Percentiles rank a stretch among this genome's conserved stretches.
phyloP scores from a whole-genome alignment of 805 yeast genomes.

The Metschnikowia bowlesiae region DNA sequence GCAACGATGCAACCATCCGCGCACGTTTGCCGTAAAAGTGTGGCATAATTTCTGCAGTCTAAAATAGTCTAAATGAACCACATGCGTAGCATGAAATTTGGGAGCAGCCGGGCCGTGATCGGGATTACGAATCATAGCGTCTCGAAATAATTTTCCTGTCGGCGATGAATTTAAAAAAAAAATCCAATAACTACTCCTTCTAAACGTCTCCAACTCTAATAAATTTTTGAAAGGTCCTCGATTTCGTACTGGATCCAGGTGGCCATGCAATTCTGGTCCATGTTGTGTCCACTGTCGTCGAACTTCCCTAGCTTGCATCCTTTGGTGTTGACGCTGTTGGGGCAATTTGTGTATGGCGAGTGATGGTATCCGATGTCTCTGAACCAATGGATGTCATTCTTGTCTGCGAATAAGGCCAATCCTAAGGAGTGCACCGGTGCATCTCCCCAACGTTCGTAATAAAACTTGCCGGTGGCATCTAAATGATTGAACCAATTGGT shows the following conservation, averaged over 20 bases:
- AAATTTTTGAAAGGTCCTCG: conserved; percentile 16
- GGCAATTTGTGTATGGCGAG: conserved; percentile 73
- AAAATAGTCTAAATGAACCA: background rate
- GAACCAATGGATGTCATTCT: conserved; percentile 74
- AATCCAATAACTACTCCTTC: background rate
- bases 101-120: background rate
- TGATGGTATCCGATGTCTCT: conserved; percentile 78
- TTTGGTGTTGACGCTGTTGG: conserved; percentile 43
- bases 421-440: conserved; percentile 87
- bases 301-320: conserved; percentile 56
- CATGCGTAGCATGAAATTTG: background rate
- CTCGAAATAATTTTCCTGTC: background rate
- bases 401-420: conserved; percentile 65
- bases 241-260: conserved; percentile 55
- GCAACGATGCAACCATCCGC: background rate
- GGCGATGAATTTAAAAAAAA: background rate
- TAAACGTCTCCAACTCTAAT: background rate
- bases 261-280: conserved; percentile 71
- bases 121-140: background rate
- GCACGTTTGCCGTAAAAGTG: background rate
- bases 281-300: conserved; percentile 45
- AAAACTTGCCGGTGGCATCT: conserved; percentile 73
- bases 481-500: conserved; percentile 56
- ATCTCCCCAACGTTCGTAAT: conserved; percentile 92
- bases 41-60: background rate